Base-by-base conservation (phyloP, 164 flowering plant species). In the Tetracentron sinense region DNA sequence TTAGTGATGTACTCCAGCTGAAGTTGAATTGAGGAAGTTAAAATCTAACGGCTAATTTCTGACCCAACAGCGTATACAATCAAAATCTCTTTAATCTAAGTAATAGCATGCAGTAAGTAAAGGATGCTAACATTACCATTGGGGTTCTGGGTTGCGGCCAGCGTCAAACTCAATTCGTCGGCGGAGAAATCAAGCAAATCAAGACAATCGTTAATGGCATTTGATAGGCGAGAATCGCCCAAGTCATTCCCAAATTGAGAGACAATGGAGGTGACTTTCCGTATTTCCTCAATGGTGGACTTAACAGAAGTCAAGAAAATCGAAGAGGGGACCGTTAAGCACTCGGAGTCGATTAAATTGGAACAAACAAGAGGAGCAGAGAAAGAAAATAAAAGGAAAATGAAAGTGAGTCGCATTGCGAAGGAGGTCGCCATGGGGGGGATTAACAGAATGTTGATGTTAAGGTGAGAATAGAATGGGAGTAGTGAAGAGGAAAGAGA, bases 121-220 rank as follows among this genome's bases (percentile, higher is more conserved):
- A n/a, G n/a, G n/a, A n/a, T n/a, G n/a, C n/a, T n/a, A n/a, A n/a
- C n/a, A n/a, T n/a, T 76, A 84, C 87, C 80, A 25, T 65, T 74
- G 38, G 85, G 79, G 48, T 73, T 76, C 60, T 80, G 71, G n/a
- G 74, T 64, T 65, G 82, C 85, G 17, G 88, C 76, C 53, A 80
- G 72, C 21, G 93, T 62, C 85, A 79, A 76, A 60, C 30, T 69
- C 61, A 94, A 69, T 65, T 82, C 85, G 31, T 91, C 92, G 19
- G 73, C 15, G 4, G 97, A 80, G 47, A 75, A 61, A 56, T 88
- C 97, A 16, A 94, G 89, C 68, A 94, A 62, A 28, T 91, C 99
- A n/a, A 85, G 76, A 60, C 99, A 94, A 58, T 91, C 99, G 49
- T 66, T 52, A 35, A 91, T 19, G 31, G 99, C 99, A 60, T 67